A percentile compares a stretch with the other conserved stretches of the same genome.
These are phyloP conservation scores for Rauvolfia tetraphylla DNA, from an alignment of 257 asterid genomes.

Conservation along the genomic window DNA sequence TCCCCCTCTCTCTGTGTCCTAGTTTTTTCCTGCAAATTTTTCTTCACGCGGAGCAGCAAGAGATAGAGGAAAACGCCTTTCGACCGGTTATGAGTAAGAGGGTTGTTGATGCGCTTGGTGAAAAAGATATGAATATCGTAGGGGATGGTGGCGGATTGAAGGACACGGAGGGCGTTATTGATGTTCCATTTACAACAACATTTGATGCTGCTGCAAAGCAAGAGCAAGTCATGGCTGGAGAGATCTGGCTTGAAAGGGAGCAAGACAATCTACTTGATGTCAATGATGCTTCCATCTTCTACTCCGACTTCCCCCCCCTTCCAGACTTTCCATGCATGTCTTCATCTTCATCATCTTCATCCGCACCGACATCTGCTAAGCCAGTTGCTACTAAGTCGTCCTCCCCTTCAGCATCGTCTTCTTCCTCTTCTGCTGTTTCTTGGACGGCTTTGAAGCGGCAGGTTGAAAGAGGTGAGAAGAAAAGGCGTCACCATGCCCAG, in stretches of 20 bases:
- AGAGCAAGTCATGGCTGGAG: constrained; percentile 25
- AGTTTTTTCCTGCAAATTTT: background rate
- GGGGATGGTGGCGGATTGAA: background rate
- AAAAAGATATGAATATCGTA: background rate
- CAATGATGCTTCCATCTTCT: constrained; percentile 46
- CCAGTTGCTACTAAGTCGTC: constrained; percentile 25
- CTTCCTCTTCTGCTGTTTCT: constrained; percentile 29
- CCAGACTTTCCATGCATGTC: constrained; percentile 95
- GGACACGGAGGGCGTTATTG: constrained; percentile 4
- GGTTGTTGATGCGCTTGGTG: background rate
- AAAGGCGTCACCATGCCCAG: background rate
- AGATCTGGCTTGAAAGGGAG: constrained; percentile 43
- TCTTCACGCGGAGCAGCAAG: background rate
- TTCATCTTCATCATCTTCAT: constrained; percentile 77
- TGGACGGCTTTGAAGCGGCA: constrained; percentile 42
- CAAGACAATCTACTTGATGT: constrained; percentile 37
- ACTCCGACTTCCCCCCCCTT: constrained; percentile 55
- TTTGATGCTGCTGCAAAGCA: constrained; percentile 35
- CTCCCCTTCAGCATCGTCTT: constrained; percentile 43
- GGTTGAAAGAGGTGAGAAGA: constrained; percentile 21
- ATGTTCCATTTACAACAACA: background rate
- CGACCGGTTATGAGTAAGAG: background rate
- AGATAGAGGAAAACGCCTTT: background rate
- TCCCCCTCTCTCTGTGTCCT: background rate
- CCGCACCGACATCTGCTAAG: constrained; percentile 34